phyloP scores from a whole-genome alignment of 108 stramenopile genomes.

The Stephanodiscus triporus region DNA sequence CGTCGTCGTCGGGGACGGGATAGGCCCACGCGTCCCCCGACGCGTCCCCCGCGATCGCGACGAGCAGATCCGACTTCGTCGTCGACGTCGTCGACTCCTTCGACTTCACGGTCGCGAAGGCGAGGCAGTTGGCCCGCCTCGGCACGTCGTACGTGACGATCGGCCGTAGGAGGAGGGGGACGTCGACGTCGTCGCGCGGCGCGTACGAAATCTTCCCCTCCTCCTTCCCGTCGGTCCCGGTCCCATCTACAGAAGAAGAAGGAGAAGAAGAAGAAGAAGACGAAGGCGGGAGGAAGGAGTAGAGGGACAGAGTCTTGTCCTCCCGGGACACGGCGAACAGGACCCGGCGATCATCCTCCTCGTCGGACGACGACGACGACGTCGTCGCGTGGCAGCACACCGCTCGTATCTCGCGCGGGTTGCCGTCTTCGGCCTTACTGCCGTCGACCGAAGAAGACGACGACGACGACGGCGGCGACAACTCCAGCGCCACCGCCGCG shows the following conservation, averaged over 20 bases:
- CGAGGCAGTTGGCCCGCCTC: constrained; percentile 61
- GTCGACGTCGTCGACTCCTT: no score
- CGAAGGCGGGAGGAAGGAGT: constrained; percentile 17
- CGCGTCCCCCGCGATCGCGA: constrained; percentile 73
- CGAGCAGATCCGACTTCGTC: background rate
- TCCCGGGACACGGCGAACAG: constrained; percentile 71
- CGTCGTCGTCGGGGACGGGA: constrained; percentile 32
- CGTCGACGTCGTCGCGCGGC: background rate
- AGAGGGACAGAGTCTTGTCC: constrained; percentile 66
- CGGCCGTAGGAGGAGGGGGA: no score
- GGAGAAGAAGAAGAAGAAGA: no score
- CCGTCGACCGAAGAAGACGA: background rate
- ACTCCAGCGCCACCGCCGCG: background rate
- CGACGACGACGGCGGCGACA: background rate
- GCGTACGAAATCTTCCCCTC: no score
- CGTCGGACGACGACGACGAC: background rate
- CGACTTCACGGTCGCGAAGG: constrained; percentile 47
- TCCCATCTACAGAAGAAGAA: no score
- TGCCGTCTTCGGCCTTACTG: constrained; percentile 4
- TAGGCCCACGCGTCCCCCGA: constrained; percentile 81
- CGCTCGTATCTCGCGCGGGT: constrained; percentile 53
- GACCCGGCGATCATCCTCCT: no score
- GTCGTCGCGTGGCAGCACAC: constrained; percentile 40
- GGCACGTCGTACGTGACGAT: constrained; percentile 47
- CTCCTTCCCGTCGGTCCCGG: constrained; percentile 1